Conservation (phyloP, 768 basidiomycete genomes). For the Lentinula guzmanii region DNA sequence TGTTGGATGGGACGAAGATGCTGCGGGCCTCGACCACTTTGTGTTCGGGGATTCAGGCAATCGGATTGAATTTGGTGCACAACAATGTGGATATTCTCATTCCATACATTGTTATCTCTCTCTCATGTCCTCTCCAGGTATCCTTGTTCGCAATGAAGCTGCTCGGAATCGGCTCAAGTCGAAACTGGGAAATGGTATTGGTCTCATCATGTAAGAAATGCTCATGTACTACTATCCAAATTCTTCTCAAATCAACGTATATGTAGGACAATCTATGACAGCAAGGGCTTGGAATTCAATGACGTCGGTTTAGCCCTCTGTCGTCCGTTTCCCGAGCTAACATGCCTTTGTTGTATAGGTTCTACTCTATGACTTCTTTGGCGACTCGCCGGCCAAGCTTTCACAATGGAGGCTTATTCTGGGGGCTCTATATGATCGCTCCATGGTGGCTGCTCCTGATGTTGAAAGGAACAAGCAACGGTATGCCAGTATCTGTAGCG, state of each 20-base stretch:
- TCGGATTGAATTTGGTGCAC: conserved; percentile 53
- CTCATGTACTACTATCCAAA: not conserved
- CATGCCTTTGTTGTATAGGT: conserved; percentile 37
- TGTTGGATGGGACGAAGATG: conserved; percentile 36
- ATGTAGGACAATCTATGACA: conserved; percentile 50
- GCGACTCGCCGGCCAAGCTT: conserved; percentile 45
- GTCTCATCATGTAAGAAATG: conserved; percentile 46
- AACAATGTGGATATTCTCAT: conserved; percentile 46
- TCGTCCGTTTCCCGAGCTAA: not conserved
- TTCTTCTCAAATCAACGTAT: not conserved
- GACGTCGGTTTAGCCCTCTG: conserved; percentile 32
- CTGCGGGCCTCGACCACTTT: conserved; percentile 49
- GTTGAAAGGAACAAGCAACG: conserved; percentile 46
- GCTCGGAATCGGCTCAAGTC: conserved; percentile 40
- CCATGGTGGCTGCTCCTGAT: conserved; percentile 27
- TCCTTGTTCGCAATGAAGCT: conserved; percentile 59
- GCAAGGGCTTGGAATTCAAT: conserved; percentile 64
- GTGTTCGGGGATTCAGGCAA: conserved; percentile 41
- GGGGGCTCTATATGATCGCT: conserved; percentile 27
- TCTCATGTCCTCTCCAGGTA: conserved; percentile 34
- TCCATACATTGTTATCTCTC: not conserved
- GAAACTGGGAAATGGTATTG: conserved; percentile 50
- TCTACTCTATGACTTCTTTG: conserved; percentile 70
- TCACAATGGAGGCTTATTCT: conserved; percentile 59
- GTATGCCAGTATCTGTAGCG: conserved; percentile 52